These are phyloP conservation scores for Mucor saturninus DNA, from an alignment of 371 early-diverging fungal species.

Conservation along the genomic window DNA sequence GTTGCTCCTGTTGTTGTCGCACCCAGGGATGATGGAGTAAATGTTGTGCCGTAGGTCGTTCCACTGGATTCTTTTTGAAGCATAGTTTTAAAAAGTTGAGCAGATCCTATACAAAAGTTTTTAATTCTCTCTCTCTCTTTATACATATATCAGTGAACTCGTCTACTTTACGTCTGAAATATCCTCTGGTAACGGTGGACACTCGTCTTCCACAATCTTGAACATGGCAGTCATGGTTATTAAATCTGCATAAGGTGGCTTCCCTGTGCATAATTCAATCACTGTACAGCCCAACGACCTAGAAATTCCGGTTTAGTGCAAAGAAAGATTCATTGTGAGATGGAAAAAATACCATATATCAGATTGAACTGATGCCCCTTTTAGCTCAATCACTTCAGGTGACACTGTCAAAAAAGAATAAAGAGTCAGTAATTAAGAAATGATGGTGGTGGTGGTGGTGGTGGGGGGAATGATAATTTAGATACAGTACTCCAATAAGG, in stretches of 20 bases:
- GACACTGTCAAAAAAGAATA: constrained; percentile 69
- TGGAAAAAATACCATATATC: constrained; percentile 79
- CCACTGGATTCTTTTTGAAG: constrained; percentile 79
- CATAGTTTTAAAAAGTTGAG: constrained; percentile 76
- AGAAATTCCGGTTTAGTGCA: not conserved
- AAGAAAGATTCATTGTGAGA: not conserved
- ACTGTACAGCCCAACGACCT: constrained; percentile 83
- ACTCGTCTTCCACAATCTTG: constrained; percentile 88
- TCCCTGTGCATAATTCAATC: constrained; percentile 87
- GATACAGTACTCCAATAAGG: constrained; percentile 88
- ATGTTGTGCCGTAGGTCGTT: constrained; percentile 59
- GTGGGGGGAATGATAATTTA: constrained; percentile 13
- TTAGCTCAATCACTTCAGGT: constrained; percentile 91
- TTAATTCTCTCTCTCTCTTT: not conserved
- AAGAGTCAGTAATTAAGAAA: not conserved
- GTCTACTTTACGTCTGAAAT: constrained; percentile 64
- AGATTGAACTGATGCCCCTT: constrained; percentile 80
- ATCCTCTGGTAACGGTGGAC: constrained; percentile 80
- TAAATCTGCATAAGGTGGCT: constrained; percentile 85
- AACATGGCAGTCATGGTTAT: constrained; percentile 90
- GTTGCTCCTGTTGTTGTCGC: not conserved
- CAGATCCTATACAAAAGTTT: constrained; percentile 51
- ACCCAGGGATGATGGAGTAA: constrained; percentile 80
- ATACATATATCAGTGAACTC: not conserved
- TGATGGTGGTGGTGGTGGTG: no score